Evolutionary conservation across 331 rosid genomes (phyloP), one percentile per base, ranked within the genome.

Genomic region (Rhamnella rubrinervis): DNA sequence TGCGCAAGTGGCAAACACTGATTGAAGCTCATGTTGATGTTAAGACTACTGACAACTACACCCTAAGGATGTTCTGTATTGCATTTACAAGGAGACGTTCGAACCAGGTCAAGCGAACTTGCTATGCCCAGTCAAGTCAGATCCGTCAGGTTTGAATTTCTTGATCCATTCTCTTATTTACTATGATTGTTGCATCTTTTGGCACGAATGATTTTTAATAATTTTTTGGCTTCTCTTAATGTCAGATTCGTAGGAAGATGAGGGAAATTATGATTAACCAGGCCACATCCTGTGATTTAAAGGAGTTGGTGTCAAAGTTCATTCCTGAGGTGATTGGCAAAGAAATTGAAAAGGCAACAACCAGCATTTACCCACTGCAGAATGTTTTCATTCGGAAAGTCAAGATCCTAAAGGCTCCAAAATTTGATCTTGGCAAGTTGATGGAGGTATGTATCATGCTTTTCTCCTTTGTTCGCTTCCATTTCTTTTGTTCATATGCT

Each of bases 21-120:
- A 87, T 90, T 28, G 96, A 90, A 71, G 89, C 93, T n/a, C 93
- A 87, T 50, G 92, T 90, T 12, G 93, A 90, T 69, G 91, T 87
- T 51, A 90, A 90, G 85, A 90, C 89, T 6, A 87, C 96, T 18
- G 96, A 90, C 40, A 82, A 68, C 28, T 90, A 82, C 81, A 82
- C 85, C 23, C 67, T 90, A 72, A 82, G 95, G 82, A 72, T 90
- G 92, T 87, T 87, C 55, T 87, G 95, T 75, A 85, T 90, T 78
- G 95, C 83, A 5, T 87, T 87, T 39, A 84, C 96, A 10, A 85
- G 83, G 79, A 85, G 90, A n/a, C 86, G 95, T 37, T n/a, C 59
- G 4, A 87, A 82, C 78, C 93, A 90, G 82, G 85, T 87, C 26
- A 90, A 87, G 87, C 65, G 88, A 40, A 90, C 96, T 58, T 87